phyloP scores from a whole-genome alignment of 257 asterid species.

The Capsicum chinense region DNA sequence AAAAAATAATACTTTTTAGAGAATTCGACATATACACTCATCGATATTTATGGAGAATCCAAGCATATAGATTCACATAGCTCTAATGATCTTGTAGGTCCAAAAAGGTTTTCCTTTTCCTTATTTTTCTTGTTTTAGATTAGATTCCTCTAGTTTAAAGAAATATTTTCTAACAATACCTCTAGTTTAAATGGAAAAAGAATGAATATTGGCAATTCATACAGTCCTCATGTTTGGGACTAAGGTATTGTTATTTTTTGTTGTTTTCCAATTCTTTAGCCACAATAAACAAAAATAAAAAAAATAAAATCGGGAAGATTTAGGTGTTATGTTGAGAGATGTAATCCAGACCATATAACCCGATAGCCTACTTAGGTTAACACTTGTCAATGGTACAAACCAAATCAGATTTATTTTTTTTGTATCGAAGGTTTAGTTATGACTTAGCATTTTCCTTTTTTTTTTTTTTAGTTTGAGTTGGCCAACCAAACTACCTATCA shows the following conservation, averaged over 20 bases:
- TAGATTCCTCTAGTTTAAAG: too few relatives aligned
- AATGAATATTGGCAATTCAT: too few relatives aligned
- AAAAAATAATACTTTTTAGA: too few relatives aligned
- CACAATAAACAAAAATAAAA: not conserved
- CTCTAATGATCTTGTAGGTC: not conserved
- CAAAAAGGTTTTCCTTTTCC: not conserved
- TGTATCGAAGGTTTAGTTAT: conserved; percentile 9
- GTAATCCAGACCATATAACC: not conserved
- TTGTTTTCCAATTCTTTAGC: not conserved
- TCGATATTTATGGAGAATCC: not conserved
- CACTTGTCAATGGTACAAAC: not conserved
- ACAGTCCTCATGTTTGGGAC: not conserved
- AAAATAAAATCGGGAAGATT: not conserved
- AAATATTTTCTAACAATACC: not conserved
- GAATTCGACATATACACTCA: not conserved
- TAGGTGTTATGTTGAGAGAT: not conserved
- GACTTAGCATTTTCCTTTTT: not conserved
- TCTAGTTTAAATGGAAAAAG: too few relatives aligned
- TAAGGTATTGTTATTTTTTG: not conserved
- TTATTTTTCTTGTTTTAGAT: not conserved
- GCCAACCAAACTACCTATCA: conserved; percentile 41
- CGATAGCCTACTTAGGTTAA: not conserved
- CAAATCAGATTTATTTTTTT: not conserved
- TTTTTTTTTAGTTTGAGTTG: conserved; percentile 31
- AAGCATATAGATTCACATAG: not conserved